Evolutionary conservation across 1,284 basidiomycete genomes (phyloP).

Genomic region (Naganishia cerealis): DNA sequence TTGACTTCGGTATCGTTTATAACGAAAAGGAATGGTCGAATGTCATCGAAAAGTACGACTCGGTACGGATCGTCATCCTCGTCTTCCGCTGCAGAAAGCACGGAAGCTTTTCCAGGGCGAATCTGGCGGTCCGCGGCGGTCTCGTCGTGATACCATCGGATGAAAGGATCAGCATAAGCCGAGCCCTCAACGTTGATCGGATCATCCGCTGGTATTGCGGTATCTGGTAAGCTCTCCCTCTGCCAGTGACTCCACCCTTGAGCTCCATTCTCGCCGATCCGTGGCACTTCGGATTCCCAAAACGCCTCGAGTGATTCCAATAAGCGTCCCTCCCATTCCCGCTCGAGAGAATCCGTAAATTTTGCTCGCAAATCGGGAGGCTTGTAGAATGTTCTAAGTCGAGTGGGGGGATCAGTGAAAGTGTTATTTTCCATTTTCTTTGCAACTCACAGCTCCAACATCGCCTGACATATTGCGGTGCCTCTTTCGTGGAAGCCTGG

Average conservation of each 20-base stretch:
- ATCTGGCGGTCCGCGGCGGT: conserved; percentile 54
- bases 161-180: conserved; percentile 62
- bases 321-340: conserved; percentile 41
- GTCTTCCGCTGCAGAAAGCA: conserved; percentile 59
- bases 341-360: not conserved
- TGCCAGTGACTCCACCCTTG: conserved; percentile 51
- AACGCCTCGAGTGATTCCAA: conserved; percentile 55
- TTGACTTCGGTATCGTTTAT: conserved; percentile 61
- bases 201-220: conserved; percentile 24
- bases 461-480: conserved; percentile 56
- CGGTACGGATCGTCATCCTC: conserved; percentile 73
- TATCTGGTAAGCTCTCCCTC: not conserved
- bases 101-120: conserved; percentile 55
- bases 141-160: conserved; percentile 70
- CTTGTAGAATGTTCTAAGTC: conserved; percentile 53
- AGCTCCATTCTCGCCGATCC: conserved; percentile 55
- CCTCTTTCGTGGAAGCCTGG: conserved; percentile 57
- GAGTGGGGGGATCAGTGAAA: conserved; percentile 4
- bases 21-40: conserved; percentile 67
- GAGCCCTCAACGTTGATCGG: conserved; percentile 28
- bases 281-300: conserved; percentile 58
- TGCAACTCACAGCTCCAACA: conserved; percentile 55
- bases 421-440: not conserved
- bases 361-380: conserved; percentile 41
- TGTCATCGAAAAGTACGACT: conserved; percentile 75